A percentile compares a stretch with the other conserved stretches of the same genome.
phyloP scores from a whole-genome alignment of 306 rosid genomes.

The Cercis canadensis region DNA sequence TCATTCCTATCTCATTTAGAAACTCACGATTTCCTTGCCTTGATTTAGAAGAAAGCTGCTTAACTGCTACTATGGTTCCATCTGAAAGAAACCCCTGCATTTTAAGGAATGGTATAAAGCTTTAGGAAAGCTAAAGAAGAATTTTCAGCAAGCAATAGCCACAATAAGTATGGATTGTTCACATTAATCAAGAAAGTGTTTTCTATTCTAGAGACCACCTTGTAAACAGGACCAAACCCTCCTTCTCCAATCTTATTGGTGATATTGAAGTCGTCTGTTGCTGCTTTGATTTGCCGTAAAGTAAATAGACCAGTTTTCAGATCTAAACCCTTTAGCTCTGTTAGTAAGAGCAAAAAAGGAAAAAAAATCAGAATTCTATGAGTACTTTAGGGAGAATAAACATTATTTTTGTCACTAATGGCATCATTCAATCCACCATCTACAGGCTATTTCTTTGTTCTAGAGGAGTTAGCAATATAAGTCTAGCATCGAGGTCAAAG shows the following conservation, averaged over 20 bases:
- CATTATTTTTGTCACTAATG: not conserved
- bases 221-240: conserved; percentile 68
- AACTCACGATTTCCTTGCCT: conserved; percentile 60
- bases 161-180: no score
- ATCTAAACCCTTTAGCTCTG: conserved; percentile 49
- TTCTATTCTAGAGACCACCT: conserved; percentile 27
- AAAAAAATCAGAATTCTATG: not conserved
- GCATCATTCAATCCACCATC: conserved; percentile 13
- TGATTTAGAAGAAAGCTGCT: conserved; percentile 54
- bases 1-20: conserved; percentile 58
- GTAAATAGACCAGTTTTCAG: conserved; percentile 30
- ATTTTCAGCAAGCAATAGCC: not conserved
- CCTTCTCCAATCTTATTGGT: conserved; percentile 71
- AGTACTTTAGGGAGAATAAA: no score
- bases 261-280: conserved; percentile 44
- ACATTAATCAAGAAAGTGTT: not conserved
- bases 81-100: conserved; percentile 52
- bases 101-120: not conserved
- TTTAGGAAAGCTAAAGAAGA: not conserved
- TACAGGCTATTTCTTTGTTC: not conserved
- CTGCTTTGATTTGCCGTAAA: conserved; percentile 40
- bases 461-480: conserved; percentile 1
- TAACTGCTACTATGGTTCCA: conserved; percentile 51
- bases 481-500: not conserved
- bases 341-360: conserved; percentile 16